Conservation (phyloP, 306 rosid species). For the Vigna angularis region DNA sequence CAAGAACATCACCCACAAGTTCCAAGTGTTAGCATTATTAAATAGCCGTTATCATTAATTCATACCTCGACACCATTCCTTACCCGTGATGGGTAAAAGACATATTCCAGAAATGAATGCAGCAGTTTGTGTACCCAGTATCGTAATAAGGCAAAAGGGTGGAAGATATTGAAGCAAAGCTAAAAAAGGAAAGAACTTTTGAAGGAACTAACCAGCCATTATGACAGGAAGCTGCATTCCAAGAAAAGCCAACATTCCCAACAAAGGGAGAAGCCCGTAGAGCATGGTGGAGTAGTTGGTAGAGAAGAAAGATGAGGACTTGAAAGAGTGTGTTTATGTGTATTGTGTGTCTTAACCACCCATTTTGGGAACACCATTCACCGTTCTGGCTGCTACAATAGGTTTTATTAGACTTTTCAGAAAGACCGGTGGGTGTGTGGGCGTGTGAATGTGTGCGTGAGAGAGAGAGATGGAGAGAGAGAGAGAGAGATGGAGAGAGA, state of each 20-base stretch:
- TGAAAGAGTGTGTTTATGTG: constrained; percentile 13
- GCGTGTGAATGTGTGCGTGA: constrained; percentile 14
- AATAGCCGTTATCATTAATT: constrained; percentile 37
- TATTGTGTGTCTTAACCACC: constrained; percentile 33
- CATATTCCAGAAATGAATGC: constrained; percentile 40
- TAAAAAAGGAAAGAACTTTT: constrained; percentile 44
- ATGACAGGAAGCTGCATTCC: constrained; percentile 64
- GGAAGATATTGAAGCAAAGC: constrained; percentile 22
- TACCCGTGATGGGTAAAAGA: constrained; percentile 42
- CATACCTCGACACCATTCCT: constrained; percentile 35
- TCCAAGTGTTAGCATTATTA: constrained; percentile 9
- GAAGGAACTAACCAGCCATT: constrained; percentile 77
- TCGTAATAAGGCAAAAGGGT: constrained; percentile 27
- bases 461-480: constrained; percentile 12
- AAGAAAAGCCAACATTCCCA: constrained; percentile 64
- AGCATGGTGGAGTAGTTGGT: constrained; percentile 59
- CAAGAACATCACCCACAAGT: constrained; percentile 37
- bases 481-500: constrained; percentile 4
- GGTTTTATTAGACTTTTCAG: constrained; percentile 36
- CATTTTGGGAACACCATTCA: constrained; percentile 44
- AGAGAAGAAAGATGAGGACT: constrained; percentile 30
- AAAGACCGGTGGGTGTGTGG: constrained; percentile 10
- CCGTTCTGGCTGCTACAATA: neutral
- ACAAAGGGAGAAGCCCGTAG: constrained; percentile 45
- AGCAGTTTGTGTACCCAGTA: neutral